Conservation (phyloP, 768 basidiomycete genomes). For the Tulasnella sp. region DNA sequence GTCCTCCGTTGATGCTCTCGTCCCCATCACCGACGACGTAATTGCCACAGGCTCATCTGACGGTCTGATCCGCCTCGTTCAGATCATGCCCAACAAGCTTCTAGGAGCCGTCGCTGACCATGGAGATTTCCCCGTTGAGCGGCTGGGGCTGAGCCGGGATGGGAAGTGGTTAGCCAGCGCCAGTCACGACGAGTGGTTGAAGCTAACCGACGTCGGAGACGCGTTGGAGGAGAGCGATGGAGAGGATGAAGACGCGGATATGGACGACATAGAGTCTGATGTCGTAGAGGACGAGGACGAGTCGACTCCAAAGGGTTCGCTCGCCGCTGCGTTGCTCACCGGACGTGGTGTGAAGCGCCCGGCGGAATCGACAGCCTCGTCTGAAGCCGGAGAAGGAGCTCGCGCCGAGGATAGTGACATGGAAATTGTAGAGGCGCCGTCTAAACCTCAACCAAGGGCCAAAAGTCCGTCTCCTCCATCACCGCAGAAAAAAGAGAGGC, state of each 20-base stretch:
- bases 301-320: background rate
- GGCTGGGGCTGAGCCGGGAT: conserved; percentile 49
- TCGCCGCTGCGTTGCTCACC: background rate
- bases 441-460: background rate
- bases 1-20: conserved; percentile 79
- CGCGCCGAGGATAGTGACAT: conserved; percentile 32
- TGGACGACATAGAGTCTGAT: background rate
- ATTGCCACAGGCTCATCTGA: conserved; percentile 88
- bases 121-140: conserved; percentile 84
- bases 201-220: conserved; percentile 72
- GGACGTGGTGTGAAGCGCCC: background rate
- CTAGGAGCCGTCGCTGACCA: conserved; percentile 86
- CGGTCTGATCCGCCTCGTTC: conserved; percentile 76
- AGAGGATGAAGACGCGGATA: conserved; percentile 21
- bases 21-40: conserved; percentile 56
- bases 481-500: conserved; percentile 35
- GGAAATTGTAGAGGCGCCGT: background rate
- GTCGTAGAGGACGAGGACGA: background rate
- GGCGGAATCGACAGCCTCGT: background rate
- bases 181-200: conserved; percentile 78
- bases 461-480: background rate
- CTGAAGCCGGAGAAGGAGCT: conserved; percentile 30
- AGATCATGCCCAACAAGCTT: conserved; percentile 80
- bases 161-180: conserved; percentile 86
- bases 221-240: conserved; percentile 51